Conservation (phyloP, 352 stramenopile species). For the Thraustochytrium striatum region DNA sequence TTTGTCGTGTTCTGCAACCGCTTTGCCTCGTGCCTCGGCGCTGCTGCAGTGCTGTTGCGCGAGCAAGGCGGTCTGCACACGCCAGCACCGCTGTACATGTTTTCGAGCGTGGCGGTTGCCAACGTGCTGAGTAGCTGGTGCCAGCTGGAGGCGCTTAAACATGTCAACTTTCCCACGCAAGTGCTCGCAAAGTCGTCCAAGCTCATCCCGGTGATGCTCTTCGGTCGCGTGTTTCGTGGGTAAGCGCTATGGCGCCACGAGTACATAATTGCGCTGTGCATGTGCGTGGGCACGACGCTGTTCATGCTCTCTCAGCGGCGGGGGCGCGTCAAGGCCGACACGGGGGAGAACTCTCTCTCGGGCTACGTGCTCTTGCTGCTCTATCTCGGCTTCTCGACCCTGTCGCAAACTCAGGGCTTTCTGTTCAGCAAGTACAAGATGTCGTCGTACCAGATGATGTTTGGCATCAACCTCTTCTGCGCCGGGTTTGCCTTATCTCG, state of each 20-base stretch:
- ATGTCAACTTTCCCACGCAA: conserved; percentile 92
- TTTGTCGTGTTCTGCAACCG: neutral
- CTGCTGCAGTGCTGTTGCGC: too few relatives aligned
- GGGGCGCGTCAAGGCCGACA: neutral
- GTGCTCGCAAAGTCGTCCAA: conserved; percentile 96
- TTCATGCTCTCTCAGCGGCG: neutral
- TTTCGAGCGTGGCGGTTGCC: neutral
- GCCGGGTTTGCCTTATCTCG: neutral
- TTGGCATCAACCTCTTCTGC: neutral
- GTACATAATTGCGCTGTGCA: neutral
- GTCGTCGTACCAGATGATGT: conserved; percentile 1
- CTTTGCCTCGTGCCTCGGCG: neutral
- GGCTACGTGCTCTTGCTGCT: neutral
- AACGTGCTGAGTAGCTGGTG: neutral
- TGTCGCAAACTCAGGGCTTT: neutral
- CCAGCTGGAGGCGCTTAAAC: conserved; percentile 44
- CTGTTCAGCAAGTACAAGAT: neutral
- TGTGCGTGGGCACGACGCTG: neutral
- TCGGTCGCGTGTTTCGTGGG: conserved; percentile 40
- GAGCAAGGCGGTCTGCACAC: neutral
- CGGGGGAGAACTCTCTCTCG: neutral
- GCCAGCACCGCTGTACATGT: neutral
- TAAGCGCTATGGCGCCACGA: neutral
- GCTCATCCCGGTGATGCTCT: conserved; percentile 91
- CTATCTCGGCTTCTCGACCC: neutral